A percentile compares a stretch with the other conserved stretches of the same genome.
Evolutionary conservation across 2,329 filamentous ascomycete genomes (phyloP).

Genomic region (Tolypocladium inflatum): DNA sequence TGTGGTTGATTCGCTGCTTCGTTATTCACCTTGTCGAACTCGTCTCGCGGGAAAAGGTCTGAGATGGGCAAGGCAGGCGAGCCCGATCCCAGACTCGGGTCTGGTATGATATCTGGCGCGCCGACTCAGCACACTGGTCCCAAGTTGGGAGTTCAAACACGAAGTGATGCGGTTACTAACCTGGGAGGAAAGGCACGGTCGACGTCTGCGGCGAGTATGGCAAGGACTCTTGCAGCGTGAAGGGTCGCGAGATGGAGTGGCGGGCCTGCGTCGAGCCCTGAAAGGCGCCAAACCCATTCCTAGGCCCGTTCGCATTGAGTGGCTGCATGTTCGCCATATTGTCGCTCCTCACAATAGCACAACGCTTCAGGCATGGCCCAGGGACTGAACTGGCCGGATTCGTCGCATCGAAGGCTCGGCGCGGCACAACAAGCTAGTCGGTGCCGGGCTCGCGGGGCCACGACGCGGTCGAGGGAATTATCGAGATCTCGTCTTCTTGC

Average conservation of each 20-base stretch:
- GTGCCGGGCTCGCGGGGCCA: neutral
- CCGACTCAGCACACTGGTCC: neutral
- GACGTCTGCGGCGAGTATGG: constrained; percentile 78
- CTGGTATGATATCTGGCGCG: constrained; percentile 52
- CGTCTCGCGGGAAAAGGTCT: constrained; percentile 39
- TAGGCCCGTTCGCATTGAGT: constrained; percentile 17
- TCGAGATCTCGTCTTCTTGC: neutral
- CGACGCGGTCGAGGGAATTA: neutral
- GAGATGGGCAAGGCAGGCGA: constrained; percentile 41
- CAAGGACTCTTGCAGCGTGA: constrained; percentile 64
- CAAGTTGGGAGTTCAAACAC: neutral
- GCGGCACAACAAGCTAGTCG: constrained; percentile 1
- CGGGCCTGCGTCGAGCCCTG: constrained; percentile 12
- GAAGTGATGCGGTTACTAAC: constrained; percentile 31
- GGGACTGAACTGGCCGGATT: constrained; percentile 15
- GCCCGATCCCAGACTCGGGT: constrained; percentile 49
- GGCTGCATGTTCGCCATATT: constrained; percentile 21
- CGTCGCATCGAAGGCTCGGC: constrained; percentile 14
- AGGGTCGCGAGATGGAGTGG: constrained; percentile 31
- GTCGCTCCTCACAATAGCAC: constrained; percentile 14
- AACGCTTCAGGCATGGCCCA: constrained; percentile 20
- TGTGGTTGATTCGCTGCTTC: constrained; percentile 52
- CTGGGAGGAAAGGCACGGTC: constrained; percentile 67
- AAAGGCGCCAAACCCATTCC: constrained; percentile 23
- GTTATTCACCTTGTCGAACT: constrained; percentile 60